Conservation (phyloP, 805 yeast genomes). For the Millerozyma acaciae region DNA sequence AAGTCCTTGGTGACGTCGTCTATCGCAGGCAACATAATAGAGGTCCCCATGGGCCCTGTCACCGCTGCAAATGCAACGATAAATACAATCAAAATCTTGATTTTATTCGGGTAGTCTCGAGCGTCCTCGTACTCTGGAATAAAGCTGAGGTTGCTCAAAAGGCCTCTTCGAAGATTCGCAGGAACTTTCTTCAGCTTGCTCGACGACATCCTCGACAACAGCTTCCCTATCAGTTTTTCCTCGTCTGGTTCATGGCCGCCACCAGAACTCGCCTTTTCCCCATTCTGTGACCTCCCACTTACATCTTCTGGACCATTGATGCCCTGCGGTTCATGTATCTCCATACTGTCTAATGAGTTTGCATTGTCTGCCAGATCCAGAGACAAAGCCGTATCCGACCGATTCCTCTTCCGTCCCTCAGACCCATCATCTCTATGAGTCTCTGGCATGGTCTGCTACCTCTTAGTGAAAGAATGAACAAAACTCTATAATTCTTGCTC, state of each 20-base stretch:
- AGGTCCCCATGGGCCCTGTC: constrained; percentile 87
- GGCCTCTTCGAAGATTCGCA: constrained; percentile 51
- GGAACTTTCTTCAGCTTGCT: constrained; percentile 15
- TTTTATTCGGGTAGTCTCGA: constrained; percentile 48
- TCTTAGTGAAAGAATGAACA: too few species aligned
- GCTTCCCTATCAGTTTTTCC: not conserved
- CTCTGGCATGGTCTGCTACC: too few species aligned
- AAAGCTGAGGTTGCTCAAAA: constrained; percentile 47
- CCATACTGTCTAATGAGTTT: not conserved
- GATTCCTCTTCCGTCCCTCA: too few species aligned
- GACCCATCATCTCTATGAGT: too few species aligned
- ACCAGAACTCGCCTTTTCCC: not conserved
- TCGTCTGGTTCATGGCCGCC: not conserved
- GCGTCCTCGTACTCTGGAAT: constrained; percentile 76
- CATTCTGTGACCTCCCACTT: too few species aligned
- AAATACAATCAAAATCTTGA: constrained; percentile 54
- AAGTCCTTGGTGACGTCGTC: constrained; percentile 53
- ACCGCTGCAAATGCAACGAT: constrained; percentile 71
- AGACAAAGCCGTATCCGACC: too few species aligned
- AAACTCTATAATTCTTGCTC: too few species aligned
- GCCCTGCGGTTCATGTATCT: constrained; percentile 1
- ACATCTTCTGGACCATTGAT: not conserved
- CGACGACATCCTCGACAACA: constrained; percentile 3
- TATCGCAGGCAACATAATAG: constrained; percentile 77
- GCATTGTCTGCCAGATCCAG: constrained; percentile 1